A percentile compares a stretch with the other conserved stretches of the same genome.
Evolutionary conservation across 306 rosid genomes (phyloP).

Genomic region (Citrullus colocynthis): DNA sequence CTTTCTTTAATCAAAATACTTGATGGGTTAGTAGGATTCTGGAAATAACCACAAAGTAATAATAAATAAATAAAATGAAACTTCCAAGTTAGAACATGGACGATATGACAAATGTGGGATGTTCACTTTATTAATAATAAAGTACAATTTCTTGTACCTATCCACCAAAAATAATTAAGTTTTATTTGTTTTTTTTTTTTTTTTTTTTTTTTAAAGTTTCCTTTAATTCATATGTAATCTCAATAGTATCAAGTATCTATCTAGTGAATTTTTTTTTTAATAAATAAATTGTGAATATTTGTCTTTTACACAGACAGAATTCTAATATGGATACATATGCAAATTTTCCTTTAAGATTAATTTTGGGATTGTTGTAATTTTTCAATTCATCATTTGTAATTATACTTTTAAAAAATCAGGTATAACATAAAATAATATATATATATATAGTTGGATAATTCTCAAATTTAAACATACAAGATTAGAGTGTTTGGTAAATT

Average conservation of each 20-base stretch:
- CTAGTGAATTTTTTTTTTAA: background rate
- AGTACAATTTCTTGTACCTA: slow-evolving; percentile 1
- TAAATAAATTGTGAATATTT: background rate
- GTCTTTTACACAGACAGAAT: background rate
- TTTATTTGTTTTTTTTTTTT: background rate
- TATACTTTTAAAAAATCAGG: no score
- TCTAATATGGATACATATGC: background rate
- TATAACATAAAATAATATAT: no score
- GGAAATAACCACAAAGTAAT: background rate
- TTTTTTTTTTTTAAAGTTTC: background rate
- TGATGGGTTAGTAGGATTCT: slow-evolving; percentile 5
- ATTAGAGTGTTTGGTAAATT: no score
- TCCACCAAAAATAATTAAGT: background rate
- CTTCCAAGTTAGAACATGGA: background rate
- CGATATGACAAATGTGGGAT: background rate
- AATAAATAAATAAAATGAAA: background rate
- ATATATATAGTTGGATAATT: no score
- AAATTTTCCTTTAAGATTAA: no score
- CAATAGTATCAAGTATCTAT: background rate
- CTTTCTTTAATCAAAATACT: background rate
- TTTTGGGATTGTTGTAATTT: background rate
- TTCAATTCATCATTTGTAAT: no score
- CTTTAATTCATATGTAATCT: background rate
- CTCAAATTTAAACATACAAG: no score
- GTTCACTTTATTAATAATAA: background rate